These are phyloP conservation scores for Arxiozyma bovina DNA, from an alignment of 1,139 yeast genomes.

Conservation along the genomic window DNA sequence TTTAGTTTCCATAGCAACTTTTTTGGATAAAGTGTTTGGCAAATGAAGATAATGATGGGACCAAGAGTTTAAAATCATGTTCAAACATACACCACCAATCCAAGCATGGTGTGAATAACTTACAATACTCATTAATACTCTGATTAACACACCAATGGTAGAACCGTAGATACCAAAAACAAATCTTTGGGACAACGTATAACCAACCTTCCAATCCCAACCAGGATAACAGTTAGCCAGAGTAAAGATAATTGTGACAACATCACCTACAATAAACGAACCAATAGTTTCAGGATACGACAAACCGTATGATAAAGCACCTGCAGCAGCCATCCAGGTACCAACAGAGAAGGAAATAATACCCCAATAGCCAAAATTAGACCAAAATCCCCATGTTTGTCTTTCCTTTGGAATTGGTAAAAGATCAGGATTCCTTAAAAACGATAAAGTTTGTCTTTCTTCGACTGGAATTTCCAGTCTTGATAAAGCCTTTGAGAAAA, in stretches of 20 bases:
- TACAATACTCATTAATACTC: constrained; percentile 36
- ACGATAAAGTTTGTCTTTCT: constrained; percentile 28
- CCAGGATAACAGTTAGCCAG: constrained; percentile 39
- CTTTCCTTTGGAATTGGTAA: constrained; percentile 31
- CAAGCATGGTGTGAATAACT: constrained; percentile 38
- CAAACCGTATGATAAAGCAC: constrained; percentile 35
- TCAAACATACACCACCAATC: constrained; percentile 36
- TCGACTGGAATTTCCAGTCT: constrained; percentile 30
- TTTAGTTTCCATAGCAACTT: constrained; percentile 35
- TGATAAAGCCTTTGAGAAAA: constrained; percentile 7
- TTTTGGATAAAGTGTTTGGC: constrained; percentile 32
- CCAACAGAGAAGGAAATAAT: constrained; percentile 35
- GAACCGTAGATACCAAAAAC: constrained; percentile 41
- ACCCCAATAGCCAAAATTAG: constrained; percentile 37
- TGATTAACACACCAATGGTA: constrained; percentile 35
- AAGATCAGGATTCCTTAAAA: constrained; percentile 33
- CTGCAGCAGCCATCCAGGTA: constrained; percentile 37
- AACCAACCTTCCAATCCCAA: constrained; percentile 40
- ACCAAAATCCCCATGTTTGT: constrained; percentile 37
- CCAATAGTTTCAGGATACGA: constrained; percentile 37
- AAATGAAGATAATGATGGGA: constrained; percentile 31
- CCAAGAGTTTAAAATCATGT: constrained; percentile 33
- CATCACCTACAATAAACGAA: constrained; percentile 37
- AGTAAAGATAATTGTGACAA: constrained; percentile 35
- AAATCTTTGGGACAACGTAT: constrained; percentile 38